Evolutionary conservation across 768 basidiomycete genomes (phyloP).

Genomic region (Boletus subparvulus): DNA sequence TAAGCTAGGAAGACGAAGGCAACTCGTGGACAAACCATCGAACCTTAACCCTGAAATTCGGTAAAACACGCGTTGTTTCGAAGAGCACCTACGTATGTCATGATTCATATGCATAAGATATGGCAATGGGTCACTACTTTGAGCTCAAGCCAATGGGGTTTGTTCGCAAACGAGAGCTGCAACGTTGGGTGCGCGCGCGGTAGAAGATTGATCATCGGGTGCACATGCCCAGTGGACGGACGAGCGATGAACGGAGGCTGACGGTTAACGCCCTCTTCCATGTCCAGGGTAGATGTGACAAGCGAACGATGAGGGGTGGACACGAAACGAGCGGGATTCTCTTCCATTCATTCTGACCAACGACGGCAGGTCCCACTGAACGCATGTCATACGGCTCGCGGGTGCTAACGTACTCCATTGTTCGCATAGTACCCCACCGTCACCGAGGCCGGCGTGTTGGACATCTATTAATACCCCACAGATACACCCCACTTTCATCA

Average conservation of each 20-base stretch:
- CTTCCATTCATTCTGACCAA: slow-evolving; percentile 14
- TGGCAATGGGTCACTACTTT: not conserved
- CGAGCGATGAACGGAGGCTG: slow-evolving; percentile 3
- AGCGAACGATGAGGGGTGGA: slow-evolving; percentile 6
- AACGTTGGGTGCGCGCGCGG: slow-evolving; percentile 25
- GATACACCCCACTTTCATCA: not conserved
- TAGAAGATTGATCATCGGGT: slow-evolving; percentile 30
- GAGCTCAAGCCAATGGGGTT: slow-evolving; percentile 7
- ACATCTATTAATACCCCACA: not conserved
- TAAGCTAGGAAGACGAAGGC: slow-evolving; percentile 24
- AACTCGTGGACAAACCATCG: slow-evolving; percentile 14
- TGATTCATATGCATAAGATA: not conserved
- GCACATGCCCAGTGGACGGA: slow-evolving; percentile 13
- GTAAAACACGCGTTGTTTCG: slow-evolving; percentile 1
- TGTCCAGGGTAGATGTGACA: slow-evolving; percentile 11
- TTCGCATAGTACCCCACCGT: slow-evolving; percentile 5
- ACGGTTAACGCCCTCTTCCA: not conserved
- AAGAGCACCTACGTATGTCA: not conserved
- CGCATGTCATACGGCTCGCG: slow-evolving; percentile 1
- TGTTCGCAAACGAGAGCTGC: slow-evolving; percentile 13
- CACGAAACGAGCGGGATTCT: slow-evolving; percentile 15
- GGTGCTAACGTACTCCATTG: not conserved
- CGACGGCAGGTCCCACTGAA: not conserved
- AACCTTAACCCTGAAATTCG: slow-evolving; percentile 17
- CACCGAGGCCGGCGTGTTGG: not conserved